Percentiles rank a stretch among this genome's conserved stretches.
Conservation (phyloP, 768 basidiomycete genomes). For the Amanita exitialis region DNA sequence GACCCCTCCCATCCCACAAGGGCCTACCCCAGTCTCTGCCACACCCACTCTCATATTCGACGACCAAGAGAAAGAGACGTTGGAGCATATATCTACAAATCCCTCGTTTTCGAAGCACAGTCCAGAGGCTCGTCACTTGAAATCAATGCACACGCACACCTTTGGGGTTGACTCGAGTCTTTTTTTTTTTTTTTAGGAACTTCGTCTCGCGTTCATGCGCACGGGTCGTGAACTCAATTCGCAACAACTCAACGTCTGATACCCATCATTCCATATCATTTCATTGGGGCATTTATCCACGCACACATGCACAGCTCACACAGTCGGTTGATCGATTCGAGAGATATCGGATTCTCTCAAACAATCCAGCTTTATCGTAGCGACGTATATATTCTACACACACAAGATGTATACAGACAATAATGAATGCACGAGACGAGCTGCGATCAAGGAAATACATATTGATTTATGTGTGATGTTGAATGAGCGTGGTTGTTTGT, state of each 20-base stretch:
- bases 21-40: not conserved
- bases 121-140: slow-evolving; percentile 30
- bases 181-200: slow-evolving; percentile 26
- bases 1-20: slow-evolving; percentile 15
- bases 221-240: slow-evolving; percentile 37
- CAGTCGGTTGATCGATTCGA: no score
- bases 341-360: not conserved
- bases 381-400: not conserved
- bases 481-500: no score
- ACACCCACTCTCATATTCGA: slow-evolving; percentile 9
- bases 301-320: not conserved
- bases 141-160: not conserved
- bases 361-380: not conserved
- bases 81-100: slow-evolving; percentile 26
- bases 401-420: not conserved
- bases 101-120: slow-evolving; percentile 31
- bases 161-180: not conserved
- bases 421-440: not conserved
- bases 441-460: not conserved
- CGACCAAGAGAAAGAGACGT: slow-evolving; percentile 15
- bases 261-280: not conserved
- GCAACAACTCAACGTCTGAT: slow-evolving; percentile 14
- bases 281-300: not conserved
- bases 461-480: no score
- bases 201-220: slow-evolving; percentile 35